Conservation (phyloP, 352 stramenopile genomes). For the Phytophthora pini region DNA sequence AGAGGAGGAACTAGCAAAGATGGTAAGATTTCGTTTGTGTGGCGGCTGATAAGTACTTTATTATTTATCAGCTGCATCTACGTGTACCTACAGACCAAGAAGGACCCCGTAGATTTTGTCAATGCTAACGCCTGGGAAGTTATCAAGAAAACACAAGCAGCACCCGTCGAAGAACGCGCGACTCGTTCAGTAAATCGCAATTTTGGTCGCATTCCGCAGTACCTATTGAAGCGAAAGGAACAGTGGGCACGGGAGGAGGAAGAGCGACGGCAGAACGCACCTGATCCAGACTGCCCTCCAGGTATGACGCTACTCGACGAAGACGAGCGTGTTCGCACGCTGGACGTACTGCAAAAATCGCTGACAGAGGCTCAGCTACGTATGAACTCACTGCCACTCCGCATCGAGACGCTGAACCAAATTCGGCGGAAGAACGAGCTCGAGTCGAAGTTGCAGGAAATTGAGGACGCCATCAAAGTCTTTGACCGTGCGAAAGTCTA, state of each 20-base stretch:
- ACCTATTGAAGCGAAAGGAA: constrained; percentile 76
- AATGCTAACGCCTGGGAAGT: constrained; percentile 82
- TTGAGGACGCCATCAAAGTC: constrained; percentile 90
- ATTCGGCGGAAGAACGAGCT: constrained; percentile 84
- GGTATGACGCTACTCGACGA: constrained; percentile 89
- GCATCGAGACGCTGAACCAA: constrained; percentile 86
- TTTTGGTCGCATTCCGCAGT: constrained; percentile 74
- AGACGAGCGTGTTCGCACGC: constrained; percentile 75
- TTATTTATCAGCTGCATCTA: too few species aligned
- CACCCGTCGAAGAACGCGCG: constrained; percentile 17
- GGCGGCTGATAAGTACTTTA: too few species aligned
- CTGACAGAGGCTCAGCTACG: constrained; percentile 66
- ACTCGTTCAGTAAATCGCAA: constrained; percentile 26
- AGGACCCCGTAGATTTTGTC: constrained; percentile 71
- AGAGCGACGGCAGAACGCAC: constrained; percentile 67
- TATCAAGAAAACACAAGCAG: constrained; percentile 57
- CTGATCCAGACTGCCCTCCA: constrained; percentile 86
- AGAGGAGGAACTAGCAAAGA: constrained; percentile 42
- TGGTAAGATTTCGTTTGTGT: constrained; percentile 27
- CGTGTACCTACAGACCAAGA: constrained; percentile 44
- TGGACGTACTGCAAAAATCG: constrained; percentile 70
- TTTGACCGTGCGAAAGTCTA: constrained; percentile 90
- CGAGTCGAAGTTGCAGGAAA: constrained; percentile 86
- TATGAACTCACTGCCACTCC: constrained; percentile 80
- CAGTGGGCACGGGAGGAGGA: constrained; percentile 89